Percentiles rank a stretch among this genome's conserved stretches.
Conservation (phyloP, 2,329 filamentous ascomycete genomes). For the Raffaelea arxii region DNA sequence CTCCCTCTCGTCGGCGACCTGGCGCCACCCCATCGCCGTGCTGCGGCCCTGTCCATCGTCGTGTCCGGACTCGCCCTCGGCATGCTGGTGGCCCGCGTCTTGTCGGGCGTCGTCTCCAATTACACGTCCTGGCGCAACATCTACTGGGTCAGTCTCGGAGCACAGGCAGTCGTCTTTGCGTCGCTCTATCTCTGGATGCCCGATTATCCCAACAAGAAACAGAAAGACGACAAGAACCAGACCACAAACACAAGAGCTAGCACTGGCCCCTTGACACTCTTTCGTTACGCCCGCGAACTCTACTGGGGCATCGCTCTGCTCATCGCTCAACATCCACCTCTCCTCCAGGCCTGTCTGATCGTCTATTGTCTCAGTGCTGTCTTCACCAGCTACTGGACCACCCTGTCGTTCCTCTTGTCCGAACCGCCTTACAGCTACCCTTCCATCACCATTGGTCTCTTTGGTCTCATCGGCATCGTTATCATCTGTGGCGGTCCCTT, state of each 20-base stretch:
- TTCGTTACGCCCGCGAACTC: constrained; percentile 58
- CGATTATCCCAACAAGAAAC: constrained; percentile 69
- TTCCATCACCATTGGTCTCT: constrained; percentile 63
- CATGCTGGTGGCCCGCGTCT: constrained; percentile 63
- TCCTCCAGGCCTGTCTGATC: constrained; percentile 61
- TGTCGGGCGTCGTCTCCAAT: constrained; percentile 66
- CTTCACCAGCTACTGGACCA: constrained; percentile 49
- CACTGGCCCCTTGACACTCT: constrained; percentile 1
- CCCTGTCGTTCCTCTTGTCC: constrained; percentile 68
- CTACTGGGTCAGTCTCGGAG: constrained; percentile 66
- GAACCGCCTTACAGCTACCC: constrained; percentile 59
- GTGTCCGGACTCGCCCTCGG: constrained; percentile 67
- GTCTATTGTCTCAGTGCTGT: constrained; percentile 47
- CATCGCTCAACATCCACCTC: constrained; percentile 53
- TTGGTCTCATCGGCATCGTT: constrained; percentile 66
- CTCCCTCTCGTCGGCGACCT: constrained; percentile 73
- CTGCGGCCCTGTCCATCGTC: constrained; percentile 62
- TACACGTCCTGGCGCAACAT: constrained; percentile 67
- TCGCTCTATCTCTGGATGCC: constrained; percentile 67
- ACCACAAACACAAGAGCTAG: not conserved
- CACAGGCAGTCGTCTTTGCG: constrained; percentile 57
- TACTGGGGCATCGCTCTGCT: constrained; percentile 59
- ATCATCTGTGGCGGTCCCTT: constrained; percentile 59
- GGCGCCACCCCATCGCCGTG: constrained; percentile 57
- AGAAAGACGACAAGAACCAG: constrained; percentile 27